Conservation (phyloP, 2,329 filamentous ascomycete genomes). For the Setomelanomma holmii region DNA sequence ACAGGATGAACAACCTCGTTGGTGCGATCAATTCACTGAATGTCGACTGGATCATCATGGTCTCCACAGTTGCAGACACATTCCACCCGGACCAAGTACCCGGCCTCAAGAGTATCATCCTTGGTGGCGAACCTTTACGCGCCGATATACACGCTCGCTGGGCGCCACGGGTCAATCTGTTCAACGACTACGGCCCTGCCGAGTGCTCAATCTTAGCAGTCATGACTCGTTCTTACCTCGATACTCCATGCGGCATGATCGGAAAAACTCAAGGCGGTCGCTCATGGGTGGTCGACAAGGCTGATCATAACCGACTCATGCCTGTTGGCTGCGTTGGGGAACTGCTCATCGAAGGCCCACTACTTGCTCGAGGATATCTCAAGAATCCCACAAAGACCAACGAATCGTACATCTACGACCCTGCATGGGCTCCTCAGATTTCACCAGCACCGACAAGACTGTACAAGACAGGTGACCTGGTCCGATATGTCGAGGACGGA, state of each 20-base stretch:
- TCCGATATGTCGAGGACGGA: conserved; percentile 19
- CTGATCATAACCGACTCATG: conserved; percentile 25
- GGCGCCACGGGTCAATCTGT: conserved; percentile 14
- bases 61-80: conserved; percentile 61
- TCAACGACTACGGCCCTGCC: conserved; percentile 19
- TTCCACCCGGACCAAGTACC: conserved; percentile 52
- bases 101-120: conserved; percentile 48
- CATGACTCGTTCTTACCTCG: conserved; percentile 65
- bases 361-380: conserved; percentile 36
- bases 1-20: conserved; percentile 57
- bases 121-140: conserved; percentile 48
- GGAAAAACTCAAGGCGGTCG: conserved; percentile 58
- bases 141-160: conserved; percentile 6
- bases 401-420: conserved; percentile 58
- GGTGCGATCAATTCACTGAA: conserved; percentile 38
- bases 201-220: conserved; percentile 7
- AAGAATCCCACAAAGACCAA: conserved; percentile 21
- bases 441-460: neutral
- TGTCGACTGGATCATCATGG: conserved; percentile 52
- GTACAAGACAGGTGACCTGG: conserved; percentile 31
- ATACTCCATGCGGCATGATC: conserved; percentile 40
- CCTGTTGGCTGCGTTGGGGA: conserved; percentile 47
- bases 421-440: conserved; percentile 21
- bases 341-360: conserved; percentile 63
- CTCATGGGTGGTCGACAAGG: conserved; percentile 44